Evolutionary conservation across 1,139 yeast species (phyloP), one percentile per base, ranked within the genome.

Genomic region (Candida glucosophila): DNA sequence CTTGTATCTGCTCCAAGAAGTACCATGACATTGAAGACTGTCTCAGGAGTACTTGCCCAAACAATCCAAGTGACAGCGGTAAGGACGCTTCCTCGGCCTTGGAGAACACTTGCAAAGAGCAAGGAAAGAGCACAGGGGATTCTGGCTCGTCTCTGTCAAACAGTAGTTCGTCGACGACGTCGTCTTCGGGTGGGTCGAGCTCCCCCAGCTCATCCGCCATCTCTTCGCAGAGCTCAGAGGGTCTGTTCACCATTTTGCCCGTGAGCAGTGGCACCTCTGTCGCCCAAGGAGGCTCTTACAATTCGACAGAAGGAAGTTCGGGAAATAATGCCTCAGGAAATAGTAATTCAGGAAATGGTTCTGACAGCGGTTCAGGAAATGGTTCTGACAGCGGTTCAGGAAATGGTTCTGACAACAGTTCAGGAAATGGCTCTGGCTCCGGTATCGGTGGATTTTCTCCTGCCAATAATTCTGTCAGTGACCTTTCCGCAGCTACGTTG

Each of bases 41-140:
- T 61, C 64, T 83, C 55, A 55, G 67, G 30, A 47, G 59, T 31
- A 65, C 61, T 34, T 83, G 95, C 62, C 90, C 92, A 36, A 50
- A 59, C 39, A 77, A 67, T 36, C n/a, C n/a, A n/a, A n/a, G n/a
- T n/a, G 56, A 62, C 29, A 14, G 9, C 12, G 61, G 76, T 22
- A 71, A 56, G 28, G 52, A 65, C 30, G 93, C 93, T 32, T 56
- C 57, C 40, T 35, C 59, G 23, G 67, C 77, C 15, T 79, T 81
- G 52, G 49, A 69, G 50, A 39, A 52, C 35, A 47, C 74, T 13
- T 79, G 88, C 55, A 37, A 52, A 18, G 67, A 61, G 32, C 58
- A 49, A 40, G 67, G 61, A 32, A 58, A 49, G 40, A 37, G 41
- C 27, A 37, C 33, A 25, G 37, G 41, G 27, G 40, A 40, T 13